Evolutionary conservation across 202 grass and related monocot genomes (phyloP).

Genomic region (Zizania palustris): DNA sequence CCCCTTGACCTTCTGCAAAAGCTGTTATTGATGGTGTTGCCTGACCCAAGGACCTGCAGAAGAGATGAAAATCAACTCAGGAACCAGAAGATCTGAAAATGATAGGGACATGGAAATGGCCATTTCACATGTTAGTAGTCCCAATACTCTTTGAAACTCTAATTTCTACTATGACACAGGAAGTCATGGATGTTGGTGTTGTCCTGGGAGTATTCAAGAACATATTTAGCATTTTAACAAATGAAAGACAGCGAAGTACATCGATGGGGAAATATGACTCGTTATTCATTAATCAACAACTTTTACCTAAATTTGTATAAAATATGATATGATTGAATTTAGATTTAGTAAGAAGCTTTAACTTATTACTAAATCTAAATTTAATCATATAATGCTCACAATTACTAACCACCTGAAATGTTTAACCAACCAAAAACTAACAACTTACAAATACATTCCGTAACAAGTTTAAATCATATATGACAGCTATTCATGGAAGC

Average conservation of each 20-base stretch:
- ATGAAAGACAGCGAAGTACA: background rate
- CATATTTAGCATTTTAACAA: constrained; percentile 1
- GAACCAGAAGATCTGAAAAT: background rate
- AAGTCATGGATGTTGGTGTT: background rate
- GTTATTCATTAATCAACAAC: background rate
- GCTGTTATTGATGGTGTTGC: constrained; percentile 59
- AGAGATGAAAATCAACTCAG: constrained; percentile 12
- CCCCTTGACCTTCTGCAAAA: constrained; percentile 72
- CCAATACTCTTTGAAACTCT: background rate
- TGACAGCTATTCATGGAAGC: constrained; percentile 12
- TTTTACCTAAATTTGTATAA: background rate
- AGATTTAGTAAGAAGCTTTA: background rate
- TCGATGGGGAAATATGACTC: constrained; percentile 4
- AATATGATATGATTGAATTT: background rate
- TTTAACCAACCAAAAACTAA: background rate
- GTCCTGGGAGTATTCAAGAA: background rate
- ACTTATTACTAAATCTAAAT: background rate
- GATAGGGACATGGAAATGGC: background rate
- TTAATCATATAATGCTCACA: background rate
- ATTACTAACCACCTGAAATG: background rate
- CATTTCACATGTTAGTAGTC: background rate
- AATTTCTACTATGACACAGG: background rate
- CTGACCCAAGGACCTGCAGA: constrained; percentile 66
- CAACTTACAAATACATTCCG: background rate
- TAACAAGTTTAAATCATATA: background rate